phyloP scores from a whole-genome alignment of 140 eudicot species.

The Oenanthe javanica region DNA sequence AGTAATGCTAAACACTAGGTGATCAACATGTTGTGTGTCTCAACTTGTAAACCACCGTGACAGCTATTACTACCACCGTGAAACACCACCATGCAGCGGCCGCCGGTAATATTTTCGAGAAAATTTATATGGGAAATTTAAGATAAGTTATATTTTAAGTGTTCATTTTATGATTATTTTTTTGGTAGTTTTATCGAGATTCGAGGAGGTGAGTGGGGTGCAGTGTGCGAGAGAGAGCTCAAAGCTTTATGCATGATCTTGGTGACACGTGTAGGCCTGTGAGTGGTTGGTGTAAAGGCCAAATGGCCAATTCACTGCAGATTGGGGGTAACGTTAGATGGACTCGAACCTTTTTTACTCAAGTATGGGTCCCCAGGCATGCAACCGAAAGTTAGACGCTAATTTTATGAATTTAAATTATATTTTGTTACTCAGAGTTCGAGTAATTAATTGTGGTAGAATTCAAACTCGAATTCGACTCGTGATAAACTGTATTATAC shows the following conservation, averaged over 20 bases:
- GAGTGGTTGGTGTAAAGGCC: neutral
- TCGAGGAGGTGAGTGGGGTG: neutral
- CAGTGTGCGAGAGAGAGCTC: slow-evolving; percentile 4
- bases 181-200: neutral
- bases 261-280: neutral
- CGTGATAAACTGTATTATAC: too few relatives aligned
- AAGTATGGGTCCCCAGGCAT: neutral
- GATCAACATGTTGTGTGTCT: neutral
- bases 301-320: neutral
- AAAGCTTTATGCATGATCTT: neutral
- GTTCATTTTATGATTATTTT: neutral
- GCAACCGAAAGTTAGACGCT: neutral
- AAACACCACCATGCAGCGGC: neutral
- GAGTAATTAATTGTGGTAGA: too few relatives aligned
- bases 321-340: neutral
- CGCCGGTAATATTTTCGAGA: neutral
- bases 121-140: neutral
- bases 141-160: neutral
- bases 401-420: neutral
- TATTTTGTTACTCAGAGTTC: neutral
- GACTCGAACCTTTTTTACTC: neutral
- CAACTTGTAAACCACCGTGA: neutral
- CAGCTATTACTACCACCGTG: neutral
- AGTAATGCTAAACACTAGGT: neutral
- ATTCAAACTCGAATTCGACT: too few relatives aligned